These are phyloP conservation scores for Rickenella mellea DNA, from an alignment of 768 basidiomycete genomes.

Conservation along the genomic window DNA sequence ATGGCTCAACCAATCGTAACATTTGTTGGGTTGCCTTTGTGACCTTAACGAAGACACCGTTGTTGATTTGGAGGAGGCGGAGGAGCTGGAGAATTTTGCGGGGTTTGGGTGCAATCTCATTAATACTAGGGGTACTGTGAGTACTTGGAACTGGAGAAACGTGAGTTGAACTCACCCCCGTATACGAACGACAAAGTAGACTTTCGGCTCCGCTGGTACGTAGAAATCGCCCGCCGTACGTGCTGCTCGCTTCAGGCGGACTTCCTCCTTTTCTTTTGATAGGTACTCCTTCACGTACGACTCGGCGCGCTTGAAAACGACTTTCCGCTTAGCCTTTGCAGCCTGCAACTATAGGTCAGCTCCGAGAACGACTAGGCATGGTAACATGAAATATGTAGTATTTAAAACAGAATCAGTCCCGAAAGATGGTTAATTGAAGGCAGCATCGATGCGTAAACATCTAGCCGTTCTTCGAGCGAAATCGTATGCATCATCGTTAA, in stretches of 20 bases:
- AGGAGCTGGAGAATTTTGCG: constrained; percentile 98
- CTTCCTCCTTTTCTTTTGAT: constrained; percentile 88
- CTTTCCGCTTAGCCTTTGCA: constrained; percentile 84
- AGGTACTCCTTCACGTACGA: constrained; percentile 96
- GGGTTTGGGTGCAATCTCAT: constrained; percentile 98
- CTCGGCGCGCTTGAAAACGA: constrained; percentile 99
- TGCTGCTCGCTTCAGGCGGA: constrained; percentile 89
- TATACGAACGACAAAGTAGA: constrained; percentile 96
- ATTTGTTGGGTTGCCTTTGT: constrained; percentile 96
- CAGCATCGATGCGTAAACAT: constrained; percentile 50
- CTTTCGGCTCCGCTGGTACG: constrained; percentile 92
- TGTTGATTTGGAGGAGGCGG: constrained; percentile 99
- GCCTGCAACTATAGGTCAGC: constrained; percentile 38
- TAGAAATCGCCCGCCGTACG: constrained; percentile 93
- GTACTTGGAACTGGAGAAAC: not conserved
- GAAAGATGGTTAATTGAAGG: constrained; percentile 92
- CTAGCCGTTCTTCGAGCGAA: constrained; percentile 76
- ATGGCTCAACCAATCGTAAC: constrained; percentile 96
- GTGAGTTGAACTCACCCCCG: constrained; percentile 61
- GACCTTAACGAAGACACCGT: constrained; percentile 96
- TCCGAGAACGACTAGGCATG: constrained; percentile 3
- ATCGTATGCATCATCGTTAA: constrained; percentile 83
- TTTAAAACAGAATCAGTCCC: constrained; percentile 56
- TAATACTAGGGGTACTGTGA: constrained; percentile 63
- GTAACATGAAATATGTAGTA: constrained; percentile 9